A percentile compares a stretch with the other conserved stretches of the same genome.
phyloP scores from a whole-genome alignment of 352 stramenopile genomes.

The Phytophthora tentaculata region DNA sequence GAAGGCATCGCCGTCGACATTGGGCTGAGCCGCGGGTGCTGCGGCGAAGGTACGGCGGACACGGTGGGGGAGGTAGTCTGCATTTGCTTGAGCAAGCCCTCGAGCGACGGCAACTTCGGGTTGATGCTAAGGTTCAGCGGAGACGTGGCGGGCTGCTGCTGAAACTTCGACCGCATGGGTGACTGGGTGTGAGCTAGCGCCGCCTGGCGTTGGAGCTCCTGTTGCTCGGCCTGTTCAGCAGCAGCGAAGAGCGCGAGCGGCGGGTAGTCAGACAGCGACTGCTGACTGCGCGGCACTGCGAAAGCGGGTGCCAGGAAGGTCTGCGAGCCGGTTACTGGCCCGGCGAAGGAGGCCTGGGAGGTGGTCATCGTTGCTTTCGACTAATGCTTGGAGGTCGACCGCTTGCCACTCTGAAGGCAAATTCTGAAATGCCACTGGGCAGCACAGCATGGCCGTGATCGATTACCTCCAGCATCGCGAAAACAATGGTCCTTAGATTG shows the following conservation, averaged over 20 bases:
- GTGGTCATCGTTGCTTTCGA: conserved; percentile 25
- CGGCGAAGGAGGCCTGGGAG: conserved; percentile 26
- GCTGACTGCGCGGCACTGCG: conserved; percentile 34
- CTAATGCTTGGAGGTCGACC: background rate
- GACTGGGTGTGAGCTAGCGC: background rate
- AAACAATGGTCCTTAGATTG: conserved; percentile 36
- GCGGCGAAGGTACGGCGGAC: conserved; percentile 14
- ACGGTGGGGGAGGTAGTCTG: conserved; percentile 41
- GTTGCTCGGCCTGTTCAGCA: conserved; percentile 30
- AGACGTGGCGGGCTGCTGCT: conserved; percentile 11
- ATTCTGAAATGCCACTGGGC: conserved; percentile 39
- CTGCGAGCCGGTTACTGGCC: conserved; percentile 16
- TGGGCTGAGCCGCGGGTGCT: conserved; percentile 36
- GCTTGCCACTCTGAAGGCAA: conserved; percentile 28
- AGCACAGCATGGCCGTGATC: conserved; percentile 8
- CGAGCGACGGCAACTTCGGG: conserved; percentile 69
- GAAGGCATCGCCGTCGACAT: conserved; percentile 46
- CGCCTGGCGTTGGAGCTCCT: conserved; percentile 27
- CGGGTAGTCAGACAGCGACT: conserved; percentile 38
- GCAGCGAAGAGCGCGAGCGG: conserved; percentile 34
- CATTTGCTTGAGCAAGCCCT: conserved; percentile 72
- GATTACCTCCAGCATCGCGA: conserved; percentile 23
- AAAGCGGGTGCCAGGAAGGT: conserved; percentile 39
- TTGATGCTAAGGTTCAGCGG: conserved; percentile 33
- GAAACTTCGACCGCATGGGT: conserved; percentile 6